Percentiles rank a stretch among this genome's conserved stretches.
Conservation (phyloP, 2,329 filamentous ascomycete species). For the Xylariales sp. region DNA sequence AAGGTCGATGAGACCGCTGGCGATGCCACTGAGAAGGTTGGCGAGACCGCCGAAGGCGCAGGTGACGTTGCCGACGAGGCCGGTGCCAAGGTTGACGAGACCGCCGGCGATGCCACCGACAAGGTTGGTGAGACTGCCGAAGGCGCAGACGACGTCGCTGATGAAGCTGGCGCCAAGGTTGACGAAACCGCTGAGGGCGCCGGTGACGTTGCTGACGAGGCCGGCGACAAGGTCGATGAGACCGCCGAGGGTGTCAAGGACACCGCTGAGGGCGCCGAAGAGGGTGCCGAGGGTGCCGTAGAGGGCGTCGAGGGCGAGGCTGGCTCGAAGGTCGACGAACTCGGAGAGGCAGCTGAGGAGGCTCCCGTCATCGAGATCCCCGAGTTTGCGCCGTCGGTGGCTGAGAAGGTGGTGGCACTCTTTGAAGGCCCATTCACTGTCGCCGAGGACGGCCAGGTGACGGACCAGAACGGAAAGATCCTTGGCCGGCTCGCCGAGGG, state of each 20-base stretch:
- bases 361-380: constrained; percentile 21
- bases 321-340: constrained; percentile 33
- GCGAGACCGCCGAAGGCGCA: constrained; percentile 15
- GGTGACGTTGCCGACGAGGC: constrained; percentile 13
- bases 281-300: background rate
- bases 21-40: constrained; percentile 13
- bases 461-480: constrained; percentile 39
- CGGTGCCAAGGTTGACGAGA: constrained; percentile 8
- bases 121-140: constrained; percentile 14
- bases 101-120: constrained; percentile 10
- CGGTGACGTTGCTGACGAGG: constrained; percentile 21
- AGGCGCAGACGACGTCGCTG: constrained; percentile 12
- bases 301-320: constrained; percentile 1
- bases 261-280: constrained; percentile 3
- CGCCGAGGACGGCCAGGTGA: constrained; percentile 40
- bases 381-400: constrained; percentile 24
- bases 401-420: constrained; percentile 26
- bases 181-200: constrained; percentile 13
- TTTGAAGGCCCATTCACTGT: constrained; percentile 34
- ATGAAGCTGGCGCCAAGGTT: constrained; percentile 14
- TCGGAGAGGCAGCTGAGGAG: constrained; percentile 35
- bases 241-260: constrained; percentile 7
- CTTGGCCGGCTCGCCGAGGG: constrained; percentile 25
- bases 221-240: constrained; percentile 16
- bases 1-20: constrained; percentile 9